Conservation (phyloP, 805 yeast species). For the Starmerella floris region DNA sequence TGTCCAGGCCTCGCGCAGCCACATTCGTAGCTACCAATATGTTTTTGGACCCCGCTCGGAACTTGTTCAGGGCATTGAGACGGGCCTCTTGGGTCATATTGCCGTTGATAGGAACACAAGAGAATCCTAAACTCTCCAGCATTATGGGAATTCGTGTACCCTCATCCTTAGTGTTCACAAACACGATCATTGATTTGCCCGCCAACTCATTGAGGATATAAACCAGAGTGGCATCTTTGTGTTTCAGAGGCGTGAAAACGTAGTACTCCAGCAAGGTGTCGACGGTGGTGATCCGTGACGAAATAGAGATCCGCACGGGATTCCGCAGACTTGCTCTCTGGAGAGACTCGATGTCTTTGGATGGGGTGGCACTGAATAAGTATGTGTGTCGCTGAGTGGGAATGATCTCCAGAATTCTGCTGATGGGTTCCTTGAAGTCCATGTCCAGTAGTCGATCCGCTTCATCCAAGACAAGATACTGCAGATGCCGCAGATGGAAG, state of each 20-base stretch:
- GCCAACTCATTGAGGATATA: slow-evolving; percentile 67
- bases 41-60: slow-evolving; percentile 38
- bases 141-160: slow-evolving; percentile 80
- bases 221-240: slow-evolving; percentile 76
- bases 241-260: slow-evolving; percentile 84
- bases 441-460: slow-evolving; percentile 91
- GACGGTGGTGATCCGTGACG: slow-evolving; percentile 80
- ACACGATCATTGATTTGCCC: slow-evolving; percentile 80
- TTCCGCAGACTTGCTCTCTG: slow-evolving; percentile 82
- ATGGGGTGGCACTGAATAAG: slow-evolving; percentile 92
- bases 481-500: slow-evolving; percentile 61
- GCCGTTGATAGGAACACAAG: slow-evolving; percentile 89
- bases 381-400: slow-evolving; percentile 72
- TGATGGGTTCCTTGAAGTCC: slow-evolving; percentile 93
- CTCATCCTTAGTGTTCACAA: slow-evolving; percentile 90
- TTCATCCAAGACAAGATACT: slow-evolving; percentile 86
- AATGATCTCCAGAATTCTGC: slow-evolving; percentile 66
- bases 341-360: slow-evolving; percentile 83
- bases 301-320: slow-evolving; percentile 86
- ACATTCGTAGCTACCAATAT: slow-evolving; percentile 86
- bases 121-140: slow-evolving; percentile 67
- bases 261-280: slow-evolving; percentile 81
- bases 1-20: slow-evolving; percentile 92
- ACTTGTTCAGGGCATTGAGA: slow-evolving; percentile 53
- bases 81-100: slow-evolving; percentile 87